Conservation (phyloP, 129 eudicot genomes). For the Arctium lappa region DNA sequence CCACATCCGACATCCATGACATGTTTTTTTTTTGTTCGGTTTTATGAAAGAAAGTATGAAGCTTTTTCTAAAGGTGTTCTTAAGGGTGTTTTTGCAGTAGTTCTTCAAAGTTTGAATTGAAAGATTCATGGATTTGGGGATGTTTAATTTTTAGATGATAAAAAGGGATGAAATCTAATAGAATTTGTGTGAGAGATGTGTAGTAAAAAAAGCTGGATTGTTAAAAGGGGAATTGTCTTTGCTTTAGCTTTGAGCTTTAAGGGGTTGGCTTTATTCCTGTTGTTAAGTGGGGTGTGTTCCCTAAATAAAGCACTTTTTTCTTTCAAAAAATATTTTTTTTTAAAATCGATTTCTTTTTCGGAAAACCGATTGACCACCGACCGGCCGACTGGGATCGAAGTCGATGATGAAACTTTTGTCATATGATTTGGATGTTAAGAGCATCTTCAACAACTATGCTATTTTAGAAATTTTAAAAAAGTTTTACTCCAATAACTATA, state of each 20-base stretch:
- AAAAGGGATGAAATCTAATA: constrained; percentile 38
- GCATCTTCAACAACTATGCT: no score
- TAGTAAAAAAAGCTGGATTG: constrained; percentile 23
- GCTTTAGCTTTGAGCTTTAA: constrained; percentile 34
- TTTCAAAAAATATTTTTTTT: constrained; percentile 10
- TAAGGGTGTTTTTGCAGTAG: constrained; percentile 20
- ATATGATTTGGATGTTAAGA: background rate
- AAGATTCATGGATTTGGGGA: constrained; percentile 30
- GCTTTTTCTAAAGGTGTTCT: constrained; percentile 24
- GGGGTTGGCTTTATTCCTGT: constrained; percentile 36
- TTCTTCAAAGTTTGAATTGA: constrained; percentile 36
- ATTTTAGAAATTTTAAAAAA: no score
- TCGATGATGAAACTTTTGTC: background rate
- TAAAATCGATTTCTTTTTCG: background rate
- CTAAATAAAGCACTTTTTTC: constrained; percentile 33
- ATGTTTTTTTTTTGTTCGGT: constrained; percentile 10
- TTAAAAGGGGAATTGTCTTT: constrained; percentile 25
- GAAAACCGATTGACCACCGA: background rate
- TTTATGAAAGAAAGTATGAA: constrained; percentile 9
- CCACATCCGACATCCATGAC: constrained; percentile 8
- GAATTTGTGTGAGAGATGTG: constrained; percentile 23
- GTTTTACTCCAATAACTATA: no score
- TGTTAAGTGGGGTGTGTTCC: constrained; percentile 35
- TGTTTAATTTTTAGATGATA: constrained; percentile 28
- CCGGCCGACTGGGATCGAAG: background rate